These are phyloP conservation scores for Chenopodium quinoa DNA, from an alignment of 148 eudicot genomes.

Conservation along the genomic window DNA sequence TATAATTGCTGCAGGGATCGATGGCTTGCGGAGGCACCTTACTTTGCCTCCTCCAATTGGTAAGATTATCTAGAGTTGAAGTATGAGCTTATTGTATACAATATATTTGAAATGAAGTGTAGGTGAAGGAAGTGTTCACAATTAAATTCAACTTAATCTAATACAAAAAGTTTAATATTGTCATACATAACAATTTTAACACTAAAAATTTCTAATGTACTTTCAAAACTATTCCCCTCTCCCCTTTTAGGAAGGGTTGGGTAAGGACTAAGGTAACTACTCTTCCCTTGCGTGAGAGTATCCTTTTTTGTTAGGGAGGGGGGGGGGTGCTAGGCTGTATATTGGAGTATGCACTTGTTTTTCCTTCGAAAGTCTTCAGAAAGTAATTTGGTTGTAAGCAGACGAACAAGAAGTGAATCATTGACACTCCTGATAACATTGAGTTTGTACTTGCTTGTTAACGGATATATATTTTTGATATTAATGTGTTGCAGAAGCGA, in stretches of 20 bases:
- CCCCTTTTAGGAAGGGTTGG: no score
- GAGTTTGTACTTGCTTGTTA: neutral
- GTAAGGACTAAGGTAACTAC: no score
- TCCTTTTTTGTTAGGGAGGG: no score
- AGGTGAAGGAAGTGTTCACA: neutral
- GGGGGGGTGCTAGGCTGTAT: no score
- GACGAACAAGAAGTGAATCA: neutral
- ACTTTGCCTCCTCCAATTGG: slow-evolving; percentile 75
- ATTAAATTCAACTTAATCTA: no score
- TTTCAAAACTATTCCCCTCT: no score
- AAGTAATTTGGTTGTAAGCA: neutral
- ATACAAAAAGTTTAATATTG: no score
- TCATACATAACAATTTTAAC: no score
- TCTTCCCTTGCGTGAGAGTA: no score
- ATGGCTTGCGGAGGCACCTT: slow-evolving; percentile 74
- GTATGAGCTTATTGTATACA: neutral
- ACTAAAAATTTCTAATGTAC: no score
- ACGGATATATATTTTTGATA: neutral
- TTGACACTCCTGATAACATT: neutral
- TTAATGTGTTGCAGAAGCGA: slow-evolving; percentile 49
- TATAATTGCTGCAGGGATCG: slow-evolving; percentile 82
- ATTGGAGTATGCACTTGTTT: neutral
- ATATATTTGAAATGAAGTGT: neutral
- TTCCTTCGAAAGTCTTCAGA: no score
- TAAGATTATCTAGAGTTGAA: slow-evolving; percentile 29